These are phyloP conservation scores for Magnaporthiopsis poae DNA, from an alignment of 2,329 filamentous ascomycete genomes.

Conservation along the genomic window DNA sequence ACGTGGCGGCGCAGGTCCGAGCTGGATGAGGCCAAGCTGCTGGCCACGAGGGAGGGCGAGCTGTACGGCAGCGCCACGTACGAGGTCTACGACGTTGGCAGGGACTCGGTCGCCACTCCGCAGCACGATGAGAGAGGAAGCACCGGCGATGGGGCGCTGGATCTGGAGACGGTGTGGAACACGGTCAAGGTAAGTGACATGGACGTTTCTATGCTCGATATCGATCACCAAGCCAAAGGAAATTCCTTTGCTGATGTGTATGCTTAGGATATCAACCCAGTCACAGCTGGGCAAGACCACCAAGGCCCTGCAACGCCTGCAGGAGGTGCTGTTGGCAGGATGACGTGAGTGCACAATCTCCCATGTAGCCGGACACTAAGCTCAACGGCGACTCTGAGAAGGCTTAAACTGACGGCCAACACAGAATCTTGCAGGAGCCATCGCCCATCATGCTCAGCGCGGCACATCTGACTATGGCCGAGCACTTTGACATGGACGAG, in stretches of 20 bases:
- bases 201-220: no score
- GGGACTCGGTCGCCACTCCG: constrained; percentile 31
- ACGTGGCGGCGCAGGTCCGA: constrained; percentile 23
- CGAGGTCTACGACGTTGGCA: constrained; percentile 46
- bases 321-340: constrained; percentile 40
- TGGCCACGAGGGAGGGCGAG: constrained; percentile 22
- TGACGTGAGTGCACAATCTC: constrained; percentile 23
- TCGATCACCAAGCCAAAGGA: no score
- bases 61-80: constrained; percentile 40
- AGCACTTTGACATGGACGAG: constrained; percentile 54
- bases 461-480: constrained; percentile 46
- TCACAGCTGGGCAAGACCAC: background rate
- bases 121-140: constrained; percentile 27
- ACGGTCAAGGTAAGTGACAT: constrained; percentile 20
- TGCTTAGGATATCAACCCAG: background rate
- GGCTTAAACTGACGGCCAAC: background rate
- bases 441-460: constrained; percentile 50
- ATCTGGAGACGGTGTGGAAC: constrained; percentile 32
- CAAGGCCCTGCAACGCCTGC: background rate
- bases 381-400: no score
- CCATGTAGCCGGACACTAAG: no score
- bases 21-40: constrained; percentile 21
- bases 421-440: constrained; percentile 45
- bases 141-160: constrained; percentile 27
- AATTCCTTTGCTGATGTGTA: background rate